These are phyloP conservation scores for Aspergillus viridinutans DNA, from an alignment of 2,329 filamentous ascomycete species.

Conservation along the genomic window DNA sequence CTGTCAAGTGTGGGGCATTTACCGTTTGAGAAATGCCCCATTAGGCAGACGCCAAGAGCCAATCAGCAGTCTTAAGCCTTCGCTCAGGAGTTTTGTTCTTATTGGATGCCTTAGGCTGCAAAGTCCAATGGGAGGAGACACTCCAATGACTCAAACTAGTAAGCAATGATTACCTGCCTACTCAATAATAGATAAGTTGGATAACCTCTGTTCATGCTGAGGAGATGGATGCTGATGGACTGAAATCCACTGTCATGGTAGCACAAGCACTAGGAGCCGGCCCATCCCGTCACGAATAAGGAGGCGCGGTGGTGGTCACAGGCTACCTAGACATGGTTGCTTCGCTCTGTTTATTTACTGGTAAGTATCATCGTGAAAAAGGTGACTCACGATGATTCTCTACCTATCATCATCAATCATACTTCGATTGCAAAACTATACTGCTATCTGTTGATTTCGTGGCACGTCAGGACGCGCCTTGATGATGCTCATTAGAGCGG, in stretches of 20 bases:
- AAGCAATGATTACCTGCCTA: neutral
- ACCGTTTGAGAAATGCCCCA: slow-evolving; percentile 15
- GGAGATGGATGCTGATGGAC: neutral
- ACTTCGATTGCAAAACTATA: neutral
- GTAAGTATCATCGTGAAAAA: neutral
- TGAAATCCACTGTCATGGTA: neutral
- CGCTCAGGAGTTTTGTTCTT: neutral
- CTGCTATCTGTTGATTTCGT: slow-evolving; percentile 2
- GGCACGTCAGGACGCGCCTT: slow-evolving; percentile 9
- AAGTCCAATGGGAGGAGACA: neutral
- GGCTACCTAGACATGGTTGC: neutral
- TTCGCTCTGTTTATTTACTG: neutral
- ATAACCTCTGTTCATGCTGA: neutral
- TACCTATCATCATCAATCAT: neutral
- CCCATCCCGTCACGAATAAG: slow-evolving; percentile 10
- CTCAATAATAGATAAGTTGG: neutral
- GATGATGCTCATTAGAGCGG: slow-evolving; percentile 8
- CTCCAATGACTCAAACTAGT: neutral
- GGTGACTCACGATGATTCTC: neutral
- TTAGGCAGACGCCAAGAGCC: slow-evolving; percentile 9
- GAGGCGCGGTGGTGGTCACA: slow-evolving; percentile 9
- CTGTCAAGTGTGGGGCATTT: slow-evolving; percentile 21
- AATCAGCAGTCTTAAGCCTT: slow-evolving; percentile 3
- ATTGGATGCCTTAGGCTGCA: neutral
- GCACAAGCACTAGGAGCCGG: slow-evolving; percentile 8